These are phyloP conservation scores for Carex pumila DNA, from an alignment of 176 grass and related monocot species.

Conservation along the genomic window DNA sequence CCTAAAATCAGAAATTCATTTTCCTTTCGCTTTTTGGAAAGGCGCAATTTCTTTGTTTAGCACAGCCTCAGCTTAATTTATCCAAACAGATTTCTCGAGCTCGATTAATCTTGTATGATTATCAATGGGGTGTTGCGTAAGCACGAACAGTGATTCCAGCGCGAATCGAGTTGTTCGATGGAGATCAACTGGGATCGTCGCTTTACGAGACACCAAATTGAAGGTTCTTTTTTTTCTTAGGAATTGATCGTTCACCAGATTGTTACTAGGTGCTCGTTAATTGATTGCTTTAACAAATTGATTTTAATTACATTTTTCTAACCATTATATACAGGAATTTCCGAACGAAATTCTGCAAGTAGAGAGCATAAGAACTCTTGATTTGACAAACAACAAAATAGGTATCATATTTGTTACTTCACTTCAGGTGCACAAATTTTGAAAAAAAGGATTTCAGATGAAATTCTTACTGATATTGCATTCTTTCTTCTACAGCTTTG, in stretches of 20 bases:
- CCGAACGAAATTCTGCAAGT: conserved; percentile 83
- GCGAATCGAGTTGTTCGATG: conserved; percentile 55
- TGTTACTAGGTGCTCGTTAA: background rate
- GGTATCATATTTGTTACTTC: conserved; percentile 33
- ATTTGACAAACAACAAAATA: conserved; percentile 98
- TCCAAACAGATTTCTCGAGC: background rate
- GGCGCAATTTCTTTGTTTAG: background rate
- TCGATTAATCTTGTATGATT: background rate
- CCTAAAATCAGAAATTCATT: background rate
- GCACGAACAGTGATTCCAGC: conserved; percentile 57
- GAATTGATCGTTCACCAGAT: background rate
- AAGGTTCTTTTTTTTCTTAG: conserved; percentile 38
- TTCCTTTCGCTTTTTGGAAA: background rate
- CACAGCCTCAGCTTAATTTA: background rate
- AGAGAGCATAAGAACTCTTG: conserved; percentile 79
- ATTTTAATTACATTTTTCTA: conserved; percentile 1
- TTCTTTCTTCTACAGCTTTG: conserved; percentile 49
- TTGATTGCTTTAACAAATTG: background rate
- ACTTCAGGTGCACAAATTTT: background rate
- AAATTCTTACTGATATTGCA: conserved; percentile 7
- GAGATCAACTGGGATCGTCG: conserved; percentile 89
- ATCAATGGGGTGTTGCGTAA: conserved; percentile 75
- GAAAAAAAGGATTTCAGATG: background rate
- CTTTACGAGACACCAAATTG: conserved; percentile 73
- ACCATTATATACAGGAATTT: conserved; percentile 41